Base-by-base conservation (phyloP, 2,329 filamentous ascomycete genomes). In the Arthrobotrys megalospora region DNA sequence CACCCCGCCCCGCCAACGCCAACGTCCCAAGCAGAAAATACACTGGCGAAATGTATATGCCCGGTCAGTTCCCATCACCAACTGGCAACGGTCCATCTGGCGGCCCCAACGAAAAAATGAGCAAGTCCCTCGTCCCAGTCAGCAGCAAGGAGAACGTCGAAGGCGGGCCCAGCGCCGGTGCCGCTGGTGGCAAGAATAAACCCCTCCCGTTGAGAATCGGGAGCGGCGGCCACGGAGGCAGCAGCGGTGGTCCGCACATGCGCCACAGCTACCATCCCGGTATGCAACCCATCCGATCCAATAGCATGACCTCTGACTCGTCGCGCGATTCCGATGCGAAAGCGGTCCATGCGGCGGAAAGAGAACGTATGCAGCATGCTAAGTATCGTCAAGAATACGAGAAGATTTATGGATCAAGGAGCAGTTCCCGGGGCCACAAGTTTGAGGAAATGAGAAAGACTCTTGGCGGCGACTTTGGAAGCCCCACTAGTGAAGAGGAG, bases 241-340 rank as follows among this genome's bases (percentile, higher is more conserved):
- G 38, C 52, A 53, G 70, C 70, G 69, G 69, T 70, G 66, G 66
- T 16, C 67, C 67, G 45, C 66, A 63, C 8, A 78, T 78, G 75
- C 75, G 75, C 47, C 75, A 78, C 65, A 78, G 75, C 62, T 78
- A 78, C 63, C 75, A 78, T 66, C 75, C 75, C 48, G 75, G 75
- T 68, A 78, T 78, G 75, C 75, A 24, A 58, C 75, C 75, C 53
- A 78, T 78, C 67, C 66, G 75, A 64, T 72, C 75, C 34, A 78
- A 68, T 50, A 78, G 75, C 62, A 78, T 78, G 75, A 78, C 75
- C 34, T 79, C 76, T 58, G 64, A 69, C 32, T 75, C 76, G 41
- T 79, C 76, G 62, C 68, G 64, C 43, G 76, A 79, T 65, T 79
- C 76, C 63, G 76, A 79, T 28, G 76, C 69, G 16, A 79, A 73